These are phyloP conservation scores for Cardiospermum halicacabum DNA, from an alignment of 345 rosid species.

Conservation along the genomic window DNA sequence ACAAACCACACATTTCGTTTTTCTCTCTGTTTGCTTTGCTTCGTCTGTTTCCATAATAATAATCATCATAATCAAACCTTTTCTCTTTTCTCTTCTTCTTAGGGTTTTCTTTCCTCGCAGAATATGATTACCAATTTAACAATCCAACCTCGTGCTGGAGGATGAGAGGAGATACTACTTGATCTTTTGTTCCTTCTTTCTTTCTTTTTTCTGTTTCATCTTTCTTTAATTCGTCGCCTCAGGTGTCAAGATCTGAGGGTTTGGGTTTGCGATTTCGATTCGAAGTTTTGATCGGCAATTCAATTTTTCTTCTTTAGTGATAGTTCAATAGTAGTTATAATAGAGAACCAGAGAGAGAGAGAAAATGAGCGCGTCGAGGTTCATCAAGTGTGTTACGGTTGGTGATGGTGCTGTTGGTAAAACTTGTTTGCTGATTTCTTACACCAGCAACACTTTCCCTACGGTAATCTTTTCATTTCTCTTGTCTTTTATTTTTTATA, in stretches of 20 bases:
- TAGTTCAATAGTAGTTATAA: constrained; percentile 1
- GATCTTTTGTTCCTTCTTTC: not conserved
- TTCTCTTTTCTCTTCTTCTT: too few relatives aligned
- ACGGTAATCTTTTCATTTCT: constrained; percentile 34
- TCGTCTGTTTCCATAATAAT: too few relatives aligned
- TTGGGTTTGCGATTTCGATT: not conserved
- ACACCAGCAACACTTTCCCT: constrained; percentile 85
- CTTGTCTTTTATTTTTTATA: not conserved
- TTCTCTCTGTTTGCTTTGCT: not conserved
- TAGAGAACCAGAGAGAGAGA: not conserved
- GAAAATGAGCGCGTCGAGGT: constrained; percentile 77
- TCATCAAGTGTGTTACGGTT: constrained; percentile 84
- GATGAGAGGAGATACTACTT: constrained; percentile 9
- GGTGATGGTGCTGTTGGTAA: constrained; percentile 92
- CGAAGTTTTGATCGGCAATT: not conserved
- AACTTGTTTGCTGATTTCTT: constrained; percentile 81
- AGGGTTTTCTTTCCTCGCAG: too few relatives aligned
- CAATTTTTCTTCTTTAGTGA: not conserved
- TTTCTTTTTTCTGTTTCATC: not conserved
- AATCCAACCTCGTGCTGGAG: too few relatives aligned
- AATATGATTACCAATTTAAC: too few relatives aligned
- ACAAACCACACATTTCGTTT: not conserved
- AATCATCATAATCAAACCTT: too few relatives aligned
- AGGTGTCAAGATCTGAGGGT: constrained; percentile 36
- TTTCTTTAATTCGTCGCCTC: constrained; percentile 14